Conservation (phyloP, 1,284 basidiomycete genomes). For the Malassezia nana region DNA sequence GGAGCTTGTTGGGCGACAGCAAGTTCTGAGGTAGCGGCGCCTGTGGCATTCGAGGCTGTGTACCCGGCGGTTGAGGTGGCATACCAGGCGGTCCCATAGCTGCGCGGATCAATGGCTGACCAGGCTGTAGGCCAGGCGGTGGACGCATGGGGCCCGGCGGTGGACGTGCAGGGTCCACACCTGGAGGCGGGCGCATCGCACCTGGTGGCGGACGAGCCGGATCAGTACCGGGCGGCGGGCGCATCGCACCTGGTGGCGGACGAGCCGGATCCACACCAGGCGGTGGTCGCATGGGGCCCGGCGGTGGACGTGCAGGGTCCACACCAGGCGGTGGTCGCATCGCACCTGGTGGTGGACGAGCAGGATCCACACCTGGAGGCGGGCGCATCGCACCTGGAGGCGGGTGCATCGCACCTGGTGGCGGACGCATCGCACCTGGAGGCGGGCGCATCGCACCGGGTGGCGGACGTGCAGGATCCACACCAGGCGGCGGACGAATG, state of each 20-base stretch:
- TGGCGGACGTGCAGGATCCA: background rate
- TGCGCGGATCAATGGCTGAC: background rate
- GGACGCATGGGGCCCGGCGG: background rate
- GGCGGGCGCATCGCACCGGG: too few relatives aligned
- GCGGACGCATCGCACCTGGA: background rate
- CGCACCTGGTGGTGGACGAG: background rate
- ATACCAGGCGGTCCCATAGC: background rate
- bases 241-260: background rate
- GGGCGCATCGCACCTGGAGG: background rate
- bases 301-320: background rate
- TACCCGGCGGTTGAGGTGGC: background rate
- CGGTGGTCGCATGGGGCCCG: background rate
- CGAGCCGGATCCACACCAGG: background rate
- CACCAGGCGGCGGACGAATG: background rate
- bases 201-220: background rate
- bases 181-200: background rate
- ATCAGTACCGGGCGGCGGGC: background rate
- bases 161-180: background rate
- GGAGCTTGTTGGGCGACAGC: background rate
- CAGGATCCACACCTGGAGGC: background rate
- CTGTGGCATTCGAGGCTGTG: background rate
- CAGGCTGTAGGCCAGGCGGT: background rate
- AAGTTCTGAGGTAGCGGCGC: background rate
- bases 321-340: background rate
- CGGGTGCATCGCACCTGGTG: background rate